A percentile compares a stretch with the other conserved stretches of the same genome.
Evolutionary conservation across 2,329 filamentous ascomycete species (phyloP).

Genomic region (Phaeosphaeria sp.): DNA sequence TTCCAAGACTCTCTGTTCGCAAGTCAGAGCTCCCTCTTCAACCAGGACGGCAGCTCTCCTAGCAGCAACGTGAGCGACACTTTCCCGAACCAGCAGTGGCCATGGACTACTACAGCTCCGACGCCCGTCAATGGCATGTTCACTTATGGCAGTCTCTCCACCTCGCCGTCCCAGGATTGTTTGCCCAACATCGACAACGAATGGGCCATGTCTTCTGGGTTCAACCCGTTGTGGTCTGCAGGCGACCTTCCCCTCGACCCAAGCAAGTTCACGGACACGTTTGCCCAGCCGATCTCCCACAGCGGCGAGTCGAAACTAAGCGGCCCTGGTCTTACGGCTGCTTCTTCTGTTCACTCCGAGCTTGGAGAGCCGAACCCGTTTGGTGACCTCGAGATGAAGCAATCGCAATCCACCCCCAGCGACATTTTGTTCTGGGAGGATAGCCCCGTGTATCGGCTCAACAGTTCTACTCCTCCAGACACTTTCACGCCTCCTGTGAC

Average conservation of each 20-base stretch:
- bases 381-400: conserved; percentile 43
- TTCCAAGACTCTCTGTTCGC: conserved; percentile 39
- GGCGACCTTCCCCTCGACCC: conserved; percentile 50
- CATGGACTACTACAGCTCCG: conserved; percentile 36
- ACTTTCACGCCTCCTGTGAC: conserved; percentile 31
- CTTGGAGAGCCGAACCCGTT: conserved; percentile 45
- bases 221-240: conserved; percentile 49
- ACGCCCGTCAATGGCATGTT: conserved; percentile 39
- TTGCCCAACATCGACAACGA: conserved; percentile 43
- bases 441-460: conserved; percentile 41
- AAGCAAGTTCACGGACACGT: conserved; percentile 43
- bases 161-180: conserved; percentile 49
- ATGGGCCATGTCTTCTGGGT: conserved; percentile 44
- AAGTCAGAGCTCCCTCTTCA: conserved; percentile 28
- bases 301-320: conserved; percentile 51
- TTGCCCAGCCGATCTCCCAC: conserved; percentile 48
- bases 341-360: conserved; percentile 51
- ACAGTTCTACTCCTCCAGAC: conserved; percentile 32
- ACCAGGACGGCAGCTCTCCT: conserved; percentile 42
- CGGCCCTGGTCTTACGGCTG: conserved; percentile 48
- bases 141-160: conserved; percentile 45
- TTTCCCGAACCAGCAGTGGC: conserved; percentile 42
- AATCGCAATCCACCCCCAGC: conserved; percentile 37
- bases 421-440: conserved; percentile 49
- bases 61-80: conserved; percentile 43